phyloP scores from a whole-genome alignment of 345 rosid genomes.

The Psidium guajava region DNA sequence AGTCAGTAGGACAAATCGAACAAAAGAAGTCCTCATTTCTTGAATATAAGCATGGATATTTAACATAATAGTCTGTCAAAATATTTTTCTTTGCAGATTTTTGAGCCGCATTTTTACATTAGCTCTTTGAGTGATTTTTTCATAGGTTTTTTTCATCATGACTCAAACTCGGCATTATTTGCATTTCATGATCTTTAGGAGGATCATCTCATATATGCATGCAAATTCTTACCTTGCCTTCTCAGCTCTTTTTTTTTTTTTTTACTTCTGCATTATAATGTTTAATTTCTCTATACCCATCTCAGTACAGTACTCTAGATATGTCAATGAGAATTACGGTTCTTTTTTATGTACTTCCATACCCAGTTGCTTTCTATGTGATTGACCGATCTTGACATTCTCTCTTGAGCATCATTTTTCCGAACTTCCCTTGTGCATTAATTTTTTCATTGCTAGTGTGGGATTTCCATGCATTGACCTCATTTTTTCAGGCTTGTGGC shows the following conservation, averaged over 20 bases:
- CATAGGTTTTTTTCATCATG: not conserved
- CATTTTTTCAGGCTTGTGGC: not conserved
- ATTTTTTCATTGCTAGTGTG: not conserved
- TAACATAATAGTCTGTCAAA: not conserved
- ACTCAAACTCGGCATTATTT: not conserved
- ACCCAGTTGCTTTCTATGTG: not conserved
- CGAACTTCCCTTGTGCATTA: not conserved
- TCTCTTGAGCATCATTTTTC: not conserved
- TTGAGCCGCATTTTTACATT: not conserved
- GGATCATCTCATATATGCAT: not conserved
- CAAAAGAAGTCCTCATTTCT: not conserved
- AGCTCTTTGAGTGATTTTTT: not conserved
- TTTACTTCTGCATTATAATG: not conserved
- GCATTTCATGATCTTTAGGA: not conserved
- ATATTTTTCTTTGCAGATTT: not conserved
- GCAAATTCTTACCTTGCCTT: not conserved
- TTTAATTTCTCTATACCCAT: not conserved
- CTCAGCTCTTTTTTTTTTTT: not conserved
- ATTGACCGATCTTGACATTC: not conserved
- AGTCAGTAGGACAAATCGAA: too few relatives aligned
- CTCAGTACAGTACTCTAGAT: not conserved
- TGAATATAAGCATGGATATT: not conserved
- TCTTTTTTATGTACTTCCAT: not conserved
- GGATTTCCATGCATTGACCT: not conserved
- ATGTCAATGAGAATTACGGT: not conserved